phyloP scores from a whole-genome alignment of 2,329 filamentous ascomycete genomes.

The Domatiomyces globalis region DNA sequence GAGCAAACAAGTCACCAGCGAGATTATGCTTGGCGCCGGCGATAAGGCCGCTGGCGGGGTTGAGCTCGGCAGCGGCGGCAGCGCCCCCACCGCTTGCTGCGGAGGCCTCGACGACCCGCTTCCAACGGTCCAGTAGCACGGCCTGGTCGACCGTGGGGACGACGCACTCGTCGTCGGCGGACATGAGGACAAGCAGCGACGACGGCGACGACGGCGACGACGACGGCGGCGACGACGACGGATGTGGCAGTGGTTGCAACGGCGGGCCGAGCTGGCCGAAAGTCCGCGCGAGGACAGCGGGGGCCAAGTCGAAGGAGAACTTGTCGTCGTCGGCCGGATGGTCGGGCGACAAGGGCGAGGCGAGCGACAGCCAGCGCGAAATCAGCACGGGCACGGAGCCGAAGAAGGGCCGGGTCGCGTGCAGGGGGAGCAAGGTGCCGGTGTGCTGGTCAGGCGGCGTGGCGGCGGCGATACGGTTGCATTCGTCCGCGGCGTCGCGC shows the following conservation, averaged over 20 bases:
- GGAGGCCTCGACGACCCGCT: conserved; percentile 3
- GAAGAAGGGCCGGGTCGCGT: conserved; percentile 17
- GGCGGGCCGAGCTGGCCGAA: conserved; percentile 48
- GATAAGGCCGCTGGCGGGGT: conserved; percentile 8
- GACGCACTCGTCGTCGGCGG: conserved; percentile 10
- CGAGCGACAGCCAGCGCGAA: conserved; percentile 44
- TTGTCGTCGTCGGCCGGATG: conserved; percentile 65
- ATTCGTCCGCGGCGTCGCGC: conserved; percentile 6
- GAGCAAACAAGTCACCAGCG: conserved; percentile 7
- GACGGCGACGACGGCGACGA: conserved; percentile 2
- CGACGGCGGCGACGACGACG: background rate
- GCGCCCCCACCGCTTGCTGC: background rate
- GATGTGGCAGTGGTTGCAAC: background rate
- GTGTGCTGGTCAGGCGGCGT: conserved; percentile 8
- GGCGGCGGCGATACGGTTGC: conserved; percentile 4
- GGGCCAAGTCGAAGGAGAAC: conserved; percentile 65
- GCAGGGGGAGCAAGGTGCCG: conserved; percentile 14
- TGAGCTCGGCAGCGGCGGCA: background rate
- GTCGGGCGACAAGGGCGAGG: conserved; percentile 37
- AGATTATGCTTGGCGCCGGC: conserved; percentile 14
- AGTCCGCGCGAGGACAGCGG: conserved; percentile 42
- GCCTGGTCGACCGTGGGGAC: conserved; percentile 7
- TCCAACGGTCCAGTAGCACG: conserved; percentile 11
- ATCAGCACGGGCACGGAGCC: conserved; percentile 38
- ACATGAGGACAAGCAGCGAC: conserved; percentile 12